Conservation (phyloP, 2,329 filamentous ascomycete genomes). For the Tolypocladium guangdongense region DNA sequence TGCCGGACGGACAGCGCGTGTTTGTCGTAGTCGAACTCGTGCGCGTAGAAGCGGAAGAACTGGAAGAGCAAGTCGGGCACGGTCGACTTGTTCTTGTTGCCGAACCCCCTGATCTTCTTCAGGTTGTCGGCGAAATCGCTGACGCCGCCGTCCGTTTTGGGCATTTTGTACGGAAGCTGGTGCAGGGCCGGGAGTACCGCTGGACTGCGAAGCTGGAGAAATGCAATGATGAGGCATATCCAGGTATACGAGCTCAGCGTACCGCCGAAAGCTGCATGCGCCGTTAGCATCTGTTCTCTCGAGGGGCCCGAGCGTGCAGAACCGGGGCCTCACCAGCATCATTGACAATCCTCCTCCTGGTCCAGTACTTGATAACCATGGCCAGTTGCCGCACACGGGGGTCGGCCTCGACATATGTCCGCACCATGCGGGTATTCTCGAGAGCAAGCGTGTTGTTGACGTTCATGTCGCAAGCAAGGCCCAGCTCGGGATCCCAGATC, state of each 20-base stretch:
- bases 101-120: conserved; percentile 61
- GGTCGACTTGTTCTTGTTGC: conserved; percentile 68
- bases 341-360: conserved; percentile 81
- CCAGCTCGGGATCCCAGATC: conserved; percentile 90
- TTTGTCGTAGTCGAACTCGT: conserved; percentile 85
- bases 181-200: conserved; percentile 81
- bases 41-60: conserved; percentile 90
- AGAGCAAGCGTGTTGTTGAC: conserved; percentile 94
- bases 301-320: conserved; percentile 4
- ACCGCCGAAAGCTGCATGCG: conserved; percentile 63
- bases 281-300: conserved; percentile 9
- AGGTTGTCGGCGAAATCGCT: conserved; percentile 84
- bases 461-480: conserved; percentile 92
- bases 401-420: conserved; percentile 91
- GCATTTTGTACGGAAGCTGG: conserved; percentile 40
- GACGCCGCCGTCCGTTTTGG: conserved; percentile 51
- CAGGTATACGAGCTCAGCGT: conserved; percentile 97
- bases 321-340: conserved; percentile 67
- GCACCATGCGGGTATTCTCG: conserved; percentile 96
- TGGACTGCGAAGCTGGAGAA: conserved; percentile 76
- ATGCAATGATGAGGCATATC: conserved; percentile 98
- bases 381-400: conserved; percentile 81
- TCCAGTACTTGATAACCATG: conserved; percentile 98
- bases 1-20: conserved; percentile 75
- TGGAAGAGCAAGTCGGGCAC: conserved; percentile 82